phyloP scores from a whole-genome alignment of 768 basidiomycete genomes.

The Russula vinacea region DNA sequence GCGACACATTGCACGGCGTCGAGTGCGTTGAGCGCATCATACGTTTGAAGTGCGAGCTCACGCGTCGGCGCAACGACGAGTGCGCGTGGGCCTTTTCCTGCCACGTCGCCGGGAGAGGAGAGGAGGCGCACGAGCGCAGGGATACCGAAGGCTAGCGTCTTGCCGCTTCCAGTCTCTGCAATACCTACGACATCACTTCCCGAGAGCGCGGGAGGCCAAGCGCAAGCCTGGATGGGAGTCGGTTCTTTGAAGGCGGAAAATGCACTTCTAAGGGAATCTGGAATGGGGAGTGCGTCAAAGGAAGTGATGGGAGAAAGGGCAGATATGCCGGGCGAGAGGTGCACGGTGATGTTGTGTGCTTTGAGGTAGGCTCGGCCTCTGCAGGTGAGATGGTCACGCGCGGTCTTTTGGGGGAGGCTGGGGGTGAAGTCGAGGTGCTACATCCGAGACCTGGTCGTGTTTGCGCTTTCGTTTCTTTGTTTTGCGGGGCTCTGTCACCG shows the following conservation, averaged over 20 bases:
- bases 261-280: slow-evolving; percentile 55
- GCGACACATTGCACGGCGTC: slow-evolving; percentile 82
- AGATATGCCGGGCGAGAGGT: slow-evolving; percentile 46
- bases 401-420: slow-evolving; percentile 21
- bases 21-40: slow-evolving; percentile 72
- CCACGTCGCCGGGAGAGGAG: slow-evolving; percentile 36
- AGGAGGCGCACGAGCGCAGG: slow-evolving; percentile 77
- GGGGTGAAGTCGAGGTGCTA: slow-evolving; percentile 19
- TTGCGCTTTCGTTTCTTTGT: slow-evolving; percentile 38
- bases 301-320: slow-evolving; percentile 63
- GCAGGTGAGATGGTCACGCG: slow-evolving; percentile 32
- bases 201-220: slow-evolving; percentile 84
- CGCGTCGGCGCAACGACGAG: slow-evolving; percentile 93
- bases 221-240: slow-evolving; percentile 92
- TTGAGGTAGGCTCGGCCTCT: slow-evolving; percentile 48
- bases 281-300: slow-evolving; percentile 72
- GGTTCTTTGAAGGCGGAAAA: slow-evolving; percentile 78
- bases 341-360: slow-evolving; percentile 72
- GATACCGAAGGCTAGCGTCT: slow-evolving; percentile 94
- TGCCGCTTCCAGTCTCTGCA: slow-evolving; percentile 96
- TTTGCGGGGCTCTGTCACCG: slow-evolving; percentile 13
- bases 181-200: slow-evolving; percentile 92
- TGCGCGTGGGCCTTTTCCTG: slow-evolving; percentile 39
- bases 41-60: slow-evolving; percentile 94
- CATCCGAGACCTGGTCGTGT: slow-evolving; percentile 36